phyloP scores from a whole-genome alignment of 352 stramenopile genomes.

The Globisporangium cylindrosporum region DNA sequence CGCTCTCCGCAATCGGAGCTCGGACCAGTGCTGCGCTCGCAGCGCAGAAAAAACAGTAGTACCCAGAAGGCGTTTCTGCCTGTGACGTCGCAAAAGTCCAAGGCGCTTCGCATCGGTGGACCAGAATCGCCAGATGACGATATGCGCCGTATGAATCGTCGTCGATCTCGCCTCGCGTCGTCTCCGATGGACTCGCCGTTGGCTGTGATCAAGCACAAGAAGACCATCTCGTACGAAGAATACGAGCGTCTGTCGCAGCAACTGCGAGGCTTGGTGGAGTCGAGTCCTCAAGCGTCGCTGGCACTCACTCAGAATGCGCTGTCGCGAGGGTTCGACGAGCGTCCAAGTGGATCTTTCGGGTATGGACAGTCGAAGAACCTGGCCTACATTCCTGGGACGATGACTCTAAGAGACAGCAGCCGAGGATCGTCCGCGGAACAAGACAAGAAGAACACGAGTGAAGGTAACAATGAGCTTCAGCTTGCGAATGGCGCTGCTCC shows the following conservation, averaged over 20 bases:
- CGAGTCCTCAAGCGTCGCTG: slow-evolving; percentile 52
- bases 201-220: slow-evolving; percentile 70
- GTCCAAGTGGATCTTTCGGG: slow-evolving; percentile 3
- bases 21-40: slow-evolving; percentile 27
- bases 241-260: slow-evolving; percentile 67
- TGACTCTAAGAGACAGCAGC: slow-evolving; percentile 13
- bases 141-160: slow-evolving; percentile 11
- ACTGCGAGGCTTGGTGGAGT: slow-evolving; percentile 63
- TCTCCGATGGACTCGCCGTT: slow-evolving; percentile 51
- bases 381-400: slow-evolving; percentile 43
- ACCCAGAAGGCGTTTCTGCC: slow-evolving; percentile 47
- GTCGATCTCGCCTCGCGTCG: slow-evolving; percentile 13
- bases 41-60: slow-evolving; percentile 36
- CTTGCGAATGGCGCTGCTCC: slow-evolving; percentile 23
- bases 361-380: slow-evolving; percentile 21
- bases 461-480: slow-evolving; percentile 25
- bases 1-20: slow-evolving; percentile 29
- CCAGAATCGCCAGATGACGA: slow-evolving; percentile 20
- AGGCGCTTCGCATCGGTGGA: slow-evolving; percentile 34
- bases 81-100: slow-evolving; percentile 42
- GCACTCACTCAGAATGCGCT: slow-evolving; percentile 57
- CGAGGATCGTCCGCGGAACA: background rate
- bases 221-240: slow-evolving; percentile 74
- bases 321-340: slow-evolving; percentile 36
- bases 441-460: slow-evolving; percentile 23